Evolutionary conservation across 1,139 yeast species (phyloP).

Genomic region (Williopsis jadinii): DNA sequence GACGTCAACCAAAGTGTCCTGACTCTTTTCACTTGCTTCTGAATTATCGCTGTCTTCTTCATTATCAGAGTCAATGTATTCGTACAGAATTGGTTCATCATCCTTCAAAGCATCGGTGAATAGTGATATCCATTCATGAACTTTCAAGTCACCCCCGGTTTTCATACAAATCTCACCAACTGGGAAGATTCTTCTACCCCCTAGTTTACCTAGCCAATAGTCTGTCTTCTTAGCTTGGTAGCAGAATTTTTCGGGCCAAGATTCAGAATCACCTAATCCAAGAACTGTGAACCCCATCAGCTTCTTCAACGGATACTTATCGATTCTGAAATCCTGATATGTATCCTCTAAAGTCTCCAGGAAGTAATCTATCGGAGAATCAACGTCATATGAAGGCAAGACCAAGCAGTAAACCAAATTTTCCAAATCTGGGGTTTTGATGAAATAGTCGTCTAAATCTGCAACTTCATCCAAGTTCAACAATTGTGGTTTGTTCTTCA

Average conservation of each 20-base stretch:
- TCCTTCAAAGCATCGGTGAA: slow-evolving; percentile 57
- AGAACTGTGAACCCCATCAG: slow-evolving; percentile 77
- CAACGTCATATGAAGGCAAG: slow-evolving; percentile 87
- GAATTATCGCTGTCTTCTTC: slow-evolving; percentile 29
- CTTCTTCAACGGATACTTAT: slow-evolving; percentile 63
- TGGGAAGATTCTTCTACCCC: slow-evolving; percentile 80
- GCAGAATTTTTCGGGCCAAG: slow-evolving; percentile 83
- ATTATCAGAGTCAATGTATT: slow-evolving; percentile 41
- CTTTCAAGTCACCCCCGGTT: slow-evolving; percentile 52
- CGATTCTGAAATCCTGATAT: slow-evolving; percentile 77
- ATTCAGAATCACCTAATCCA: slow-evolving; percentile 83
- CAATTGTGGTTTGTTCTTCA: slow-evolving; percentile 43
- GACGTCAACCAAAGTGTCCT: slow-evolving; percentile 54
- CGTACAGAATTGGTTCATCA: slow-evolving; percentile 54
- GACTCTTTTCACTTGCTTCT: slow-evolving; percentile 23
- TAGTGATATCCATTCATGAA: slow-evolving; percentile 61
- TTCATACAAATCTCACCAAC: slow-evolving; percentile 83
- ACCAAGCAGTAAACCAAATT: slow-evolving; percentile 63
- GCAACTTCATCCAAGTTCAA: slow-evolving; percentile 75
- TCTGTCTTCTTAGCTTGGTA: slow-evolving; percentile 79
- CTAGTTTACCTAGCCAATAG: slow-evolving; percentile 70
- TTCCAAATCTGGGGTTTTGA: slow-evolving; percentile 46
- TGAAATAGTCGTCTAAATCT: slow-evolving; percentile 78
- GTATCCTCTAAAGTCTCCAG: slow-evolving; percentile 77
- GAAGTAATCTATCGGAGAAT: slow-evolving; percentile 86